A percentile compares a stretch with the other conserved stretches of the same genome.
Conservation (phyloP, 164 flowering plant species). For the Platanus orientalis region DNA sequence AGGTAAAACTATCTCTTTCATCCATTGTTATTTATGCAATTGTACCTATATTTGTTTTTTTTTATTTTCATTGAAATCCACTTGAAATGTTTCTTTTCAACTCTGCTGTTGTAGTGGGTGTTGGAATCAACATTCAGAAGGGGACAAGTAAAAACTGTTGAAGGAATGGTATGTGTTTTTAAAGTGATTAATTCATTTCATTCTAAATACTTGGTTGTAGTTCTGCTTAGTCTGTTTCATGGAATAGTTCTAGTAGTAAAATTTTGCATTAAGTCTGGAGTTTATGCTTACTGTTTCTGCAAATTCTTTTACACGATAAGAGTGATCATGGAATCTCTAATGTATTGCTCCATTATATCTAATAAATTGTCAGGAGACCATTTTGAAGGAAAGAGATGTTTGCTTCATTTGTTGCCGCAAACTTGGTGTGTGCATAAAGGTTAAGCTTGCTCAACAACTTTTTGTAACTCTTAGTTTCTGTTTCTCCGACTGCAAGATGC, state of each 20-base stretch:
- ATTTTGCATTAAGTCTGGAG: no score
- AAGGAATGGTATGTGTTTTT: conserved; percentile 69
- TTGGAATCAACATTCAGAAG: conserved; percentile 74
- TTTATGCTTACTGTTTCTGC: no score
- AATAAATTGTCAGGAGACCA: conserved; percentile 53
- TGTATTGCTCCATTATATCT: no score
- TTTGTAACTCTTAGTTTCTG: neutral
- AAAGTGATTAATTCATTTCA: no score
- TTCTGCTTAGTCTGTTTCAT: no score
- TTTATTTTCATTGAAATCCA: neutral
- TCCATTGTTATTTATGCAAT: neutral
- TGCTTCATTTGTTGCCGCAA: conserved; percentile 65
- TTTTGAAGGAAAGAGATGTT: conserved; percentile 43
- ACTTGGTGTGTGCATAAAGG: conserved; percentile 84
- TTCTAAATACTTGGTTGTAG: neutral
- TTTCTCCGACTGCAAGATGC: neutral
- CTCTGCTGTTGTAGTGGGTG: conserved; percentile 63
- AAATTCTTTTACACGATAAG: no score
- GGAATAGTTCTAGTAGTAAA: no score
- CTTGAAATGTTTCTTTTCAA: neutral
- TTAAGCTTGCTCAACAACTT: conserved; percentile 16
- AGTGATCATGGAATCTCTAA: no score
- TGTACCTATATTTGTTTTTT: no score
- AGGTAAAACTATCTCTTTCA: conserved; percentile 39
- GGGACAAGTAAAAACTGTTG: conserved; percentile 78